Percentiles rank a stretch among this genome's conserved stretches.
Conservation (phyloP, 2,329 filamentous ascomycete genomes). For the Westerdykella sp. region DNA sequence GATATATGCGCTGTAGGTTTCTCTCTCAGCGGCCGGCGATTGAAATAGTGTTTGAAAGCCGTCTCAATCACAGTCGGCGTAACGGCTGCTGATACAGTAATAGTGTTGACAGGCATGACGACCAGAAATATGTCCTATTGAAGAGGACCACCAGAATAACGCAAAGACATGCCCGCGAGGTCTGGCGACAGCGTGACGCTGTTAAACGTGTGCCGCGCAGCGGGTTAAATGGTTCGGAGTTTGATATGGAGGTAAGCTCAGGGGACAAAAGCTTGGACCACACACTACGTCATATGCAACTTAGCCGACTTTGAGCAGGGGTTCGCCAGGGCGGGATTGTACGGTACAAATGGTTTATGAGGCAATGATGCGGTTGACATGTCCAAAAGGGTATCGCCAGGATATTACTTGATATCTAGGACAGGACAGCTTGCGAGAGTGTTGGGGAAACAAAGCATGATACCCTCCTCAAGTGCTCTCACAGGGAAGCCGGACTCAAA, state of each 20-base stretch:
- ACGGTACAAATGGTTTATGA: too few species aligned
- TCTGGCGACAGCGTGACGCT: not conserved
- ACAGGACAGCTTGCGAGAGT: too few species aligned
- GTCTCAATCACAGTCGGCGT: conserved; percentile 85
- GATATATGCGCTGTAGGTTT: conserved; percentile 87
- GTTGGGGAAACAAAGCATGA: too few species aligned
- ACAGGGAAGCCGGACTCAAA: too few species aligned
- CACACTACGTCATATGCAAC: not conserved
- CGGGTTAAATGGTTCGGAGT: too few species aligned
- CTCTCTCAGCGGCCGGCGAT: conserved; percentile 65
- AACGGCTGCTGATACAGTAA: conserved; percentile 74
- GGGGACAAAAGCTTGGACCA: not conserved
- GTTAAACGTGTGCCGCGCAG: not conserved
- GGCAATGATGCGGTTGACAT: too few species aligned
- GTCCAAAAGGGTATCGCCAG: too few species aligned
- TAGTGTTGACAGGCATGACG: conserved; percentile 64
- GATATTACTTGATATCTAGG: too few species aligned
- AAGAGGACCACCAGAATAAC: too few species aligned
- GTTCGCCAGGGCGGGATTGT: too few species aligned
- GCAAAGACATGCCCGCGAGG: not conserved
- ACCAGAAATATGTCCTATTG: not conserved
- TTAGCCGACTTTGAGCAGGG: too few species aligned
- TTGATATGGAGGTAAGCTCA: not conserved
- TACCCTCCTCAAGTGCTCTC: too few species aligned
- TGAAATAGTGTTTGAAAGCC: conserved; percentile 82